These are phyloP conservation scores for Ramalina intermedia DNA, from an alignment of 495 filamentous ascomycete genomes.

Conservation along the genomic window DNA sequence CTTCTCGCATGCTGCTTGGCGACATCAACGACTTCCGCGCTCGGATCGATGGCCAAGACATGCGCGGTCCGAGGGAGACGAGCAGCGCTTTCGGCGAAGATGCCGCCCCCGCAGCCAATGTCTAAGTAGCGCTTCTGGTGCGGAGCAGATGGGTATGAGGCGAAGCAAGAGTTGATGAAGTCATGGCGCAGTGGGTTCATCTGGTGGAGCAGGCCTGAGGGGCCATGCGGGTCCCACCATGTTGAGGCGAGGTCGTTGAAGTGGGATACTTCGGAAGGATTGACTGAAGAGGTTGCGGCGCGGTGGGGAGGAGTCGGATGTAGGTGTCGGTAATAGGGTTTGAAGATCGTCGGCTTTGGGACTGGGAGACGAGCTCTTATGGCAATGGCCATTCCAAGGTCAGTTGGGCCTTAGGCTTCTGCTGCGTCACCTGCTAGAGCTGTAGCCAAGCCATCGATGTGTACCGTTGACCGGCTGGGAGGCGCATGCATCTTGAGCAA, in stretches of 20 bases:
- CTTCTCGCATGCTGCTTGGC: constrained; percentile 57
- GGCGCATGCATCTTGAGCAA: too few relatives aligned
- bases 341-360: too few relatives aligned
- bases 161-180: constrained; percentile 65
- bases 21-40: constrained; percentile 59
- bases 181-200: constrained; percentile 96
- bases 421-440: too few relatives aligned
- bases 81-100: constrained; percentile 86
- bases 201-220: constrained; percentile 81
- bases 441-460: too few relatives aligned
- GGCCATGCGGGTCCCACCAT: constrained; percentile 96
- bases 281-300: constrained; percentile 51
- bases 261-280: constrained; percentile 76
- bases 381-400: too few relatives aligned
- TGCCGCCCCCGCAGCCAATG: constrained; percentile 90
- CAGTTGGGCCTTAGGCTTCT: too few relatives aligned
- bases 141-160: constrained; percentile 19
- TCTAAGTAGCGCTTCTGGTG: constrained; percentile 58
- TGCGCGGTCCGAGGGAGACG: constrained; percentile 46
- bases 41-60: constrained; percentile 79
- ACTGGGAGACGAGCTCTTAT: too few relatives aligned
- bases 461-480: too few relatives aligned
- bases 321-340: too few relatives aligned
- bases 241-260: constrained; percentile 83
- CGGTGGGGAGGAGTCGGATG: neutral